Evolutionary conservation across 2,329 filamentous ascomycete genomes (phyloP), one percentile per base, ranked within the genome.

Genomic region (Pseudocercospora vitis): DNA sequence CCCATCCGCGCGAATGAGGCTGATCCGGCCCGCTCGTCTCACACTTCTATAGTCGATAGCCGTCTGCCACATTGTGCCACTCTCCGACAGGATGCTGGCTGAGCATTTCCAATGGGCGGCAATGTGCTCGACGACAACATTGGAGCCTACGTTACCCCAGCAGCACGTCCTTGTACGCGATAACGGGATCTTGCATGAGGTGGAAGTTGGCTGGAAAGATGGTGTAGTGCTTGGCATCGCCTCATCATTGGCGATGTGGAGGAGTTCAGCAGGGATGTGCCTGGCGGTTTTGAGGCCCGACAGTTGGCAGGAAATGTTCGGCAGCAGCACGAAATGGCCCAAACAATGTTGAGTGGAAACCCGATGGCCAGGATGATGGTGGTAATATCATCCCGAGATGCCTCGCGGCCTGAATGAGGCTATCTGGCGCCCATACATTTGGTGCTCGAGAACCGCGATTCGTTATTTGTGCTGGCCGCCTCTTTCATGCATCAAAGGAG

Each of bases 281-380:
- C 42, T 14, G 29, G 24, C 18, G 26, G n/a, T 14, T 31, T 31
- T 14, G 11, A 45, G 6, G 42, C 42, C 5, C 14, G 42, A 31
- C 42, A 45, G 26, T 26, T 45, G 42, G 42, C 42, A 45, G 42
- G 42, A 45, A n/a, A 45, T 45, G 42, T 45, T 45, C 42, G 42
- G 24, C 42, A 7, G 42, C 40, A 24, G 21, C 40, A 29, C 21
- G n/a, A n/a, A n/a, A n/a, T n/a, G n/a, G n/a, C n/a, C n/a, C n/a
- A n/a, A n/a, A n/a, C n/a, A n/a, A n/a, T n/a, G n/a, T n/a, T n/a
- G n/a, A n/a, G n/a, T n/a, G n/a, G n/a, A n/a, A n/a, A n/a, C n/a
- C n/a, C n/a, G n/a, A n/a, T n/a, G n/a, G n/a, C 23, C 40, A 11
- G 42, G 42, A 45, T 45, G 42, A 26, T 29, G 42, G 42, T 45